A percentile compares a stretch with the other conserved stretches of the same genome.
These are phyloP conservation scores for Trichoderma breve DNA, from an alignment of 2,329 filamentous ascomycete species.

Conservation along the genomic window DNA sequence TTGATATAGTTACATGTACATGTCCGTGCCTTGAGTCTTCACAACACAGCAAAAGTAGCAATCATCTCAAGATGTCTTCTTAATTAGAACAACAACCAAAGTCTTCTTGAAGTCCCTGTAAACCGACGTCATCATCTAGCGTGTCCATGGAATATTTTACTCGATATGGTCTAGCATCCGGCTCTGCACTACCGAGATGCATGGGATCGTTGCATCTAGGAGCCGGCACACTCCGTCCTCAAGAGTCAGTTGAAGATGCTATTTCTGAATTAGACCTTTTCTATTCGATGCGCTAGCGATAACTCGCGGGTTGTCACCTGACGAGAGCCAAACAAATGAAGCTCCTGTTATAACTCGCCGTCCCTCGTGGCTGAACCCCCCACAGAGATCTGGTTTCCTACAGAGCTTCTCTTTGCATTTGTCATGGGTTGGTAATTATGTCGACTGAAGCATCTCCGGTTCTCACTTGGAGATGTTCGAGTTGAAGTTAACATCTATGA, in stretches of 20 bases:
- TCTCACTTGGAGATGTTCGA: not conserved
- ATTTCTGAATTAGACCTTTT: not conserved
- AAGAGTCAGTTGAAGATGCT: not conserved
- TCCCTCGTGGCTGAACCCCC: not conserved
- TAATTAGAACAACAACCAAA: not conserved
- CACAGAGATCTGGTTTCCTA: not conserved
- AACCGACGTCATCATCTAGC: not conserved
- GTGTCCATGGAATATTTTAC: not conserved
- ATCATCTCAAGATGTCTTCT: not conserved
- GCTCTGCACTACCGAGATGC: not conserved
- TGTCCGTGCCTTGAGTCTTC: not conserved
- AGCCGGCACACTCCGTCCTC: not conserved
- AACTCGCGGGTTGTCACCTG: not conserved
- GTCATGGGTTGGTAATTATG: not conserved
- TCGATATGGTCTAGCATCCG: not conserved
- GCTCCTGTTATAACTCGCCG: not conserved
- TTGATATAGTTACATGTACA: not conserved
- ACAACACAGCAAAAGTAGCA: not conserved
- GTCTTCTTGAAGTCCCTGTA: not conserved
- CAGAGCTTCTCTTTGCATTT: not conserved
- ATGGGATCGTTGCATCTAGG: not conserved
- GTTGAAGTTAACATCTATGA: not conserved
- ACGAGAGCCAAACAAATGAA: not conserved
- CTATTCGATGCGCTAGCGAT: not conserved
- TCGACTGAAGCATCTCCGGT: not conserved